Evolutionary conservation across 1,284 basidiomycete species (phyloP).

Genomic region (Cerioporus squamosus): DNA sequence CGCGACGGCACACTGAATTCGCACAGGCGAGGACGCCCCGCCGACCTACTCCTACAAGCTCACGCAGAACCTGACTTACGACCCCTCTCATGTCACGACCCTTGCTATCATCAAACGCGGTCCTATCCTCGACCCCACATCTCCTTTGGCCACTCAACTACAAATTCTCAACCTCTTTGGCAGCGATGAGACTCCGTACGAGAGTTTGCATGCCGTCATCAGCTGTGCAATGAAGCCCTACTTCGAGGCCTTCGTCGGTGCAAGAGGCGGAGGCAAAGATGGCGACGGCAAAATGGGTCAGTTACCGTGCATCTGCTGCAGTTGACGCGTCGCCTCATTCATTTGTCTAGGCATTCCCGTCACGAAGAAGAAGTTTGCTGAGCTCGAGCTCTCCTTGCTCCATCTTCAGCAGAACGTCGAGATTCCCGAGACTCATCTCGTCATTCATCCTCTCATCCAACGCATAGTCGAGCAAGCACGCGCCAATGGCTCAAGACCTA

Average conservation of each 20-base stretch:
- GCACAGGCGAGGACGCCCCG: constrained; percentile 57
- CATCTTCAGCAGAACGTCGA: constrained; percentile 99
- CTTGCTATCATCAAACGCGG: constrained; percentile 95
- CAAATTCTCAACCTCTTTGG: constrained; percentile 94
- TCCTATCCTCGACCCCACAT: constrained; percentile 78
- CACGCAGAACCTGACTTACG: constrained; percentile 79
- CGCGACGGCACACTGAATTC: constrained; percentile 5
- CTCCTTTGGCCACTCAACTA: constrained; percentile 84
- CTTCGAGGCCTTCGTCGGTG: constrained; percentile 95
- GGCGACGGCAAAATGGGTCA: constrained; percentile 85
- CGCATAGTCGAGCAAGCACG: constrained; percentile 85
- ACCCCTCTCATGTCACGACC: constrained; percentile 81
- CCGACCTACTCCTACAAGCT: constrained; percentile 72
- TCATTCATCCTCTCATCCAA: constrained; percentile 91
- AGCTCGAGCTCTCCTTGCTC: constrained; percentile 93
- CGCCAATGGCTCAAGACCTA: constrained; percentile 61
- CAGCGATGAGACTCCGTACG: constrained; percentile 91
- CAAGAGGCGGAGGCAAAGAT: constrained; percentile 77
- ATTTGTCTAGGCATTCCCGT: constrained; percentile 83
- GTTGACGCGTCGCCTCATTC: neutral
- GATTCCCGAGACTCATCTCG: constrained; percentile 94
- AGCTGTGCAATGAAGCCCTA: constrained; percentile 97
- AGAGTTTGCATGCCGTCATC: constrained; percentile 95
- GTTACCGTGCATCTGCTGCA: constrained; percentile 28
- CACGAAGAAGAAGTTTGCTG: constrained; percentile 99